A percentile compares a stretch with the other conserved stretches of the same genome.
These are phyloP conservation scores for Batkoa obscura DNA, from an alignment of 371 early-diverging fungal species.

Conservation along the genomic window DNA sequence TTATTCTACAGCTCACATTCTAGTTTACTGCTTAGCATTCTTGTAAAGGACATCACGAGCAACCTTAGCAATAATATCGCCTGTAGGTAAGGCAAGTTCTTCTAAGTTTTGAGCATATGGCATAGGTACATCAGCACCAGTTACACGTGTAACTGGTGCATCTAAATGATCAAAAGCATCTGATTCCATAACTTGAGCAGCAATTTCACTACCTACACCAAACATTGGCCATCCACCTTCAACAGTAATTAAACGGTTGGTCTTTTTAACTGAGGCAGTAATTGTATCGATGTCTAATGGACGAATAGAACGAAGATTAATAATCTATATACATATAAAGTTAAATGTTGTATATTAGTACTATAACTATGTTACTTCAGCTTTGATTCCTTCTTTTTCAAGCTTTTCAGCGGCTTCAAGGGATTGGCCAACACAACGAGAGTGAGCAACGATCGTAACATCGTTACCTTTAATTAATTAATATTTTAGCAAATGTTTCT, in stretches of 20 bases:
- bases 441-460: conserved; percentile 91
- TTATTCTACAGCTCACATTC: too few relatives aligned
- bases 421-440: conserved; percentile 72
- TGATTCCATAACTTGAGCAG: conserved; percentile 88
- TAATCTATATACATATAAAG: conserved; percentile 32
- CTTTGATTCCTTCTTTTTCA: conserved; percentile 68
- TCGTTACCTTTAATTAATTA: conserved; percentile 36
- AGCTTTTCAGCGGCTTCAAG: conserved; percentile 83
- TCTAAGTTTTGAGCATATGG: conserved; percentile 97
- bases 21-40: background rate
- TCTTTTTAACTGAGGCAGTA: conserved; percentile 88
- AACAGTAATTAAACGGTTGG: conserved; percentile 91
- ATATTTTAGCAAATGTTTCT: background rate
- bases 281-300: conserved; percentile 93
- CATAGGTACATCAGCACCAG: conserved; percentile 97
- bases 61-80: conserved; percentile 62
- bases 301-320: conserved; percentile 96
- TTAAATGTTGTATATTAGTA: conserved; percentile 6
- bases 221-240: conserved; percentile 97
- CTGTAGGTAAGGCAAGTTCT: conserved; percentile 70
- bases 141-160: conserved; percentile 86
- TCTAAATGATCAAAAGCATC: conserved; percentile 93
- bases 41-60: conserved; percentile 24
- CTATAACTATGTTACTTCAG: conserved; percentile 20
- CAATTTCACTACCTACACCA: conserved; percentile 94